Conservation (phyloP, 345 rosid genomes). For the Arabidopsis suecica region DNA sequence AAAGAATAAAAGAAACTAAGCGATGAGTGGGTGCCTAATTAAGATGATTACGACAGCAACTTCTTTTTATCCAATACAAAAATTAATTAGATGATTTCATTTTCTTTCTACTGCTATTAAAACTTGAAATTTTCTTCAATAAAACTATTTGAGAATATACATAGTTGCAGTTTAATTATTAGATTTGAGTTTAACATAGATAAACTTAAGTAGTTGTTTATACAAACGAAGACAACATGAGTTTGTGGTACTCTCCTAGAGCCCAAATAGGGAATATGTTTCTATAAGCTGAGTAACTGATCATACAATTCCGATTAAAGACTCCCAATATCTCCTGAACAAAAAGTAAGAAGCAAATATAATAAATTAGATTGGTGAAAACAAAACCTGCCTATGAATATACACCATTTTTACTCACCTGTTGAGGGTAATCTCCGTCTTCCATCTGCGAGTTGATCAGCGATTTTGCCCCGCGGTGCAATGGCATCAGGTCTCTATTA, state of each 20-base stretch:
- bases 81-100: too few species aligned
- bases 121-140: too few species aligned
- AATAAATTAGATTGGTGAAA: neutral
- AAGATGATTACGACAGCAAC: too few species aligned
- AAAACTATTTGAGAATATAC: too few species aligned
- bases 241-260: slow-evolving; percentile 58
- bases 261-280: slow-evolving; percentile 76
- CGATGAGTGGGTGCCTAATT: too few species aligned
- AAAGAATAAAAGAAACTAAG: too few species aligned
- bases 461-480: slow-evolving; percentile 60
- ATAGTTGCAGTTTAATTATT: too few species aligned
- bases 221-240: neutral
- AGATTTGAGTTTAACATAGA: too few species aligned
- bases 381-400: neutral
- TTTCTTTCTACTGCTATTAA: too few species aligned
- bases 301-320: slow-evolving; percentile 69
- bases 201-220: neutral
- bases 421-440: slow-evolving; percentile 76
- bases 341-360: neutral
- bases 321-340: slow-evolving; percentile 69
- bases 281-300: slow-evolving; percentile 64
- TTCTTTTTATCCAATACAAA: too few species aligned
- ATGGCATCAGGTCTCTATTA: slow-evolving; percentile 58
- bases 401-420: slow-evolving; percentile 44
- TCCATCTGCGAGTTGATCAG: slow-evolving; percentile 61